A percentile compares a stretch with the other conserved stretches of the same genome.
Conservation (phyloP, 2,329 filamentous ascomycete species). For the Clonostachys sp. region DNA sequence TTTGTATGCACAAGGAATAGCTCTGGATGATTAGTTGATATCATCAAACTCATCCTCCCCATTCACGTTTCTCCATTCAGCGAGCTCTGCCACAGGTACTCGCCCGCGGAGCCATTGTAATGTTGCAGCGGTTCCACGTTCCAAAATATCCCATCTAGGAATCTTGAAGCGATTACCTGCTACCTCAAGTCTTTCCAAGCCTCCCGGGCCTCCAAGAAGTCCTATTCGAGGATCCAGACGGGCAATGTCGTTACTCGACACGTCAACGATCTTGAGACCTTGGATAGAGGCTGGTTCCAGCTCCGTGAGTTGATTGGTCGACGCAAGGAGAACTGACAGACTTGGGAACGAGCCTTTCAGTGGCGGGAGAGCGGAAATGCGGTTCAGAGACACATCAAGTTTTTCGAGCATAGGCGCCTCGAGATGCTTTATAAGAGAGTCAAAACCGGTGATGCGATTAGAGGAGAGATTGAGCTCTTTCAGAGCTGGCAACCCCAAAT, state of each 20-base stretch:
- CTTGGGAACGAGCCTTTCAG: conserved; percentile 66
- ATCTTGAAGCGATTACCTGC: conserved; percentile 85
- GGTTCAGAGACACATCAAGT: conserved; percentile 79
- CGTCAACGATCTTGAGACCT: conserved; percentile 72
- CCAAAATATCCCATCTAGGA: conserved; percentile 76
- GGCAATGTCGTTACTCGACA: conserved; percentile 81
- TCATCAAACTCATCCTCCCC: conserved; percentile 16
- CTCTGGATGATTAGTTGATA: background rate
- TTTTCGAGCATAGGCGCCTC: conserved; percentile 71
- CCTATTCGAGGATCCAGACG: conserved; percentile 77
- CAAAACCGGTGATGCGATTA: conserved; percentile 69
- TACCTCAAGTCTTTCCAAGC: conserved; percentile 67
- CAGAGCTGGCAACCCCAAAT: conserved; percentile 67
- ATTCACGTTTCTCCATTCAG: conserved; percentile 44
- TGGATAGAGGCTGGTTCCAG: conserved; percentile 69
- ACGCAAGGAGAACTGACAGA: conserved; percentile 65
- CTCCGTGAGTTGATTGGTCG: conserved; percentile 74
- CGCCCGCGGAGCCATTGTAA: conserved; percentile 76
- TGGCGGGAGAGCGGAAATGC: conserved; percentile 64
- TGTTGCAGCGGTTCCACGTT: conserved; percentile 82
- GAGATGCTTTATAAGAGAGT: conserved; percentile 60
- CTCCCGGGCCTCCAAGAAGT: conserved; percentile 59
- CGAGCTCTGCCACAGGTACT: conserved; percentile 60
- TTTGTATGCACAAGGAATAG: background rate
- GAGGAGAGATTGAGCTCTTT: conserved; percentile 72